Base-by-base conservation (phyloP, 352 stramenopile genomes). In the Phytophthora cajani region DNA sequence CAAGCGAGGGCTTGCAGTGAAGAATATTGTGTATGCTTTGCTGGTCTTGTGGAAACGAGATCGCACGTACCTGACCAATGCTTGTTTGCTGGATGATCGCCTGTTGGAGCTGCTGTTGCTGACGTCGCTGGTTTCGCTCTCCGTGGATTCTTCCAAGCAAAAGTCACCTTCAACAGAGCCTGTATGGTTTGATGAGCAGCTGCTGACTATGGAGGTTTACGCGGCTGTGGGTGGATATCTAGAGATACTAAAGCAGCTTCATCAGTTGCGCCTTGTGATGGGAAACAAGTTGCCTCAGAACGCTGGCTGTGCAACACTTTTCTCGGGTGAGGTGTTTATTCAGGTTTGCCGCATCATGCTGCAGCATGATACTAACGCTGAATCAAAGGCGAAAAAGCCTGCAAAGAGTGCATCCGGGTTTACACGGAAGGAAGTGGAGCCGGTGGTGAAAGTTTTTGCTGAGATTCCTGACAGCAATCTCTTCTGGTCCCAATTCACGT, bases 241-340 rank as follows among this genome's bases (percentile, higher is more conserved):
- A 1, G 81, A 90, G 51, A 81, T 61, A 9, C 54, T 93, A 7
- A 88, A 88, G 23, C 69, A 88, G 12, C 58, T 93, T 21, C 72
- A 87, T 54, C 84, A 90, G 32, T 42, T 90, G 52, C 74, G 81
- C 1, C 60, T 78, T 53, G 64, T 89, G 17, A 50, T 92, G 32
- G 84, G 86, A 17, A 85, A 82, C 52, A 82, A 76, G 32, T 21
- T 71, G 19, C 72, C 78, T 17, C 51, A 56, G 21, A 78, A 70
- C n/a, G 62, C 58, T 3, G 77, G 73, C 25, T 93, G 84, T 59
- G 60, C 67, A 32, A 87, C 75, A 16, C 73, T 88, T 46, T 93
- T 92, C 53, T 93, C 84, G 9, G 71, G 81, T 7, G 85, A 92
- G 62, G 74, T 91, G 25, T 92, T 91, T 59, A 44, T 88, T n/a